Conservation (phyloP, 805 yeast species). For the Saccharomyces kudriavzevii region DNA sequence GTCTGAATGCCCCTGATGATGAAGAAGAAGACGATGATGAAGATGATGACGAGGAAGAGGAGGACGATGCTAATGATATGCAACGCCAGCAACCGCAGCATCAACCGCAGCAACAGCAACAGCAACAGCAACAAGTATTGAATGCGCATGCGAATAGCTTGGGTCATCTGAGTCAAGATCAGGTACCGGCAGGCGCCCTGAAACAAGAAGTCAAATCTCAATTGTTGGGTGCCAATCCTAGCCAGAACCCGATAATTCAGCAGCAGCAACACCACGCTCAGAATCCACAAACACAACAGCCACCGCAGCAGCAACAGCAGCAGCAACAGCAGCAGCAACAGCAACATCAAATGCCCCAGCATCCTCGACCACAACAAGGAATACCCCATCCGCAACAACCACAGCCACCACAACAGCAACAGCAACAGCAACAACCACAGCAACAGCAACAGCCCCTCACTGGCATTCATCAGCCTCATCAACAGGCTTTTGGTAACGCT, state of each 20-base stretch:
- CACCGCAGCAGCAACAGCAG: conserved; percentile 6
- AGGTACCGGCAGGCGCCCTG: background rate
- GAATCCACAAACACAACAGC: conserved; percentile 6
- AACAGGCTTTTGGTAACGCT: conserved; percentile 26
- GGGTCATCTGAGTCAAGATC: background rate
- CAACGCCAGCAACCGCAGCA: conserved; percentile 28
- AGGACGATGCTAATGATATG: conserved; percentile 24
- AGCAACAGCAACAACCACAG: conserved; percentile 11
- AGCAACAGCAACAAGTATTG: conserved; percentile 18
- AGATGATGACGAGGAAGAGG: conserved; percentile 31
- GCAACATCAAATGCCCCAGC: conserved; percentile 7
- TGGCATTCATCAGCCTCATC: conserved; percentile 33
- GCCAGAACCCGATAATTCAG: conserved; percentile 18
- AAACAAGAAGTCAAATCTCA: background rate
- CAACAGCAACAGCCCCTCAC: conserved; percentile 34
- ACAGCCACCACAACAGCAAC: conserved; percentile 6
- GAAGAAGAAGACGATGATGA: conserved; percentile 60
- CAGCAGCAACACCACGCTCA: conserved; percentile 10
- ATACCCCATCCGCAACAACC: conserved; percentile 8
- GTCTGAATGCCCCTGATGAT: conserved; percentile 94
- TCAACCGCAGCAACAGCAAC: conserved; percentile 29
- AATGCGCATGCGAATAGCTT: background rate
- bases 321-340: conserved; percentile 8
- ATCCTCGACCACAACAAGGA: conserved; percentile 7
- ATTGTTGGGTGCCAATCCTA: conserved; percentile 8